Percentiles rank a stretch among this genome's conserved stretches.
These are phyloP conservation scores for Globisporangium spinosum DNA, from an alignment of 352 stramenopile genomes.

Conservation along the genomic window DNA sequence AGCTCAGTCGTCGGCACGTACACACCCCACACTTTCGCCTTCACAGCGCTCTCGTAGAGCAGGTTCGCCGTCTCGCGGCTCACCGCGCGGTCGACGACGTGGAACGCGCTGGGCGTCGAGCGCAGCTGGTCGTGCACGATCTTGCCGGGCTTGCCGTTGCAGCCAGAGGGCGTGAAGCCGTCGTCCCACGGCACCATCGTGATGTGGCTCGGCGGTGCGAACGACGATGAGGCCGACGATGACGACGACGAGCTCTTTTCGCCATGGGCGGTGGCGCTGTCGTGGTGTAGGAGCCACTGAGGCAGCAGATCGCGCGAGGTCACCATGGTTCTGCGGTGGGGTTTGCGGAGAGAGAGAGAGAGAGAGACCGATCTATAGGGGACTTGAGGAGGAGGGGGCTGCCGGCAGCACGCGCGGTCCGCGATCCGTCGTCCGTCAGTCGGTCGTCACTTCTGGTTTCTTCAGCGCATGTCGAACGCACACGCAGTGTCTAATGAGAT, in stretches of 20 bases:
- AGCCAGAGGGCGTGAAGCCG: slow-evolving; percentile 60
- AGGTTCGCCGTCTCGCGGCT: slow-evolving; percentile 38
- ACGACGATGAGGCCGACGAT: background rate
- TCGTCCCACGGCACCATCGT: slow-evolving; percentile 44
- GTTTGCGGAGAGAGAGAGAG: background rate
- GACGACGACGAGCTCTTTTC: slow-evolving; percentile 5
- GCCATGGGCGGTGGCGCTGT: background rate
- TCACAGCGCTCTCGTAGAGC: slow-evolving; percentile 56
- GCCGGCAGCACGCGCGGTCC: too few species aligned
- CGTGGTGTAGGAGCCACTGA: slow-evolving; percentile 15
- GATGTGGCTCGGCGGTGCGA: slow-evolving; percentile 6
- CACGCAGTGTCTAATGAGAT: background rate
- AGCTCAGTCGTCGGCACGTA: slow-evolving; percentile 43
- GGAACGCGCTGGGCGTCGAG: slow-evolving; percentile 27
- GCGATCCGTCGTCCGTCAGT: background rate
- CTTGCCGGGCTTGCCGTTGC: slow-evolving; percentile 30
- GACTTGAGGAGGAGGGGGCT: background rate
- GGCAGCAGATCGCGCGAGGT: slow-evolving; percentile 10
- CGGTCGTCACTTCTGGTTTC: background rate
- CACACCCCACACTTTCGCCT: slow-evolving; percentile 60
- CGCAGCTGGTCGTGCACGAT: slow-evolving; percentile 48
- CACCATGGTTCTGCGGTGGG: background rate
- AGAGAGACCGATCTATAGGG: too few species aligned
- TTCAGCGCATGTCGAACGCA: background rate
- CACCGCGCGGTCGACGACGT: slow-evolving; percentile 46